Evolutionary conservation across 2,329 filamentous ascomycete genomes (phyloP), one percentile per base, ranked within the genome.

Genomic region (Hypoxylon rubiginosum): DNA sequence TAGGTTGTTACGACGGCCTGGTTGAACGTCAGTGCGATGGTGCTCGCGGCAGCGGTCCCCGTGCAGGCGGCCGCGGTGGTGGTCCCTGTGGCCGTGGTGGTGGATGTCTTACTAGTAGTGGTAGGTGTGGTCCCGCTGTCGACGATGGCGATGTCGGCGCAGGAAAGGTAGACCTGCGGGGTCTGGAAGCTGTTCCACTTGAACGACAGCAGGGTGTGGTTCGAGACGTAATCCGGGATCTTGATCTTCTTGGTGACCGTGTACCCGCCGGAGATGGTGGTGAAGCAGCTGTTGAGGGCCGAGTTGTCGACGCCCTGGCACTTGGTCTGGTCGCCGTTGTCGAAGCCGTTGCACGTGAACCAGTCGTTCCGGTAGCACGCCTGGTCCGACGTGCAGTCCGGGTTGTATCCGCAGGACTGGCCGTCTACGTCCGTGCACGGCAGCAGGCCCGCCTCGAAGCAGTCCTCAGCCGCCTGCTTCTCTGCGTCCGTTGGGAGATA

Each of bases 121-220:
- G 72, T 70, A 1, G 73, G 56, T 3, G 66, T 57, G 4, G 26
- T 3, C 26, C 67, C 71, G 53, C 68, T 69, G 45, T 64, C 74
- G 10, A 34, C 39, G 57, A 68, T 68, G 41, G 62, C 67, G 56
- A 67, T 66, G 52, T 66, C 48, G 2, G 85, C 84, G 67, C 85
- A 87, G 3, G 79, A 82, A 3, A 86, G 77, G 70, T 86, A 87
- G 7, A 86, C 79, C 75, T 87, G 85, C 0, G 79, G 78, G 0
- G 85, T 86, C 75, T 87, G 84, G 74, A 81, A 86, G 0, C 83
- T 81, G 74, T 87, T 86, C 85, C 84, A 87, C 61, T 82, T 81
- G 72, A 85, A 83, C 0, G 82, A 83, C 0, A 87, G 76, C 21
- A 87, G 75, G 0, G 85, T 87, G 69, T 87, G 85, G 54, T 81